Evolutionary conservation across 2,329 filamentous ascomycete genomes (phyloP), one percentile per base, ranked within the genome.

Genomic region (Pseudopyricularia javanii): DNA sequence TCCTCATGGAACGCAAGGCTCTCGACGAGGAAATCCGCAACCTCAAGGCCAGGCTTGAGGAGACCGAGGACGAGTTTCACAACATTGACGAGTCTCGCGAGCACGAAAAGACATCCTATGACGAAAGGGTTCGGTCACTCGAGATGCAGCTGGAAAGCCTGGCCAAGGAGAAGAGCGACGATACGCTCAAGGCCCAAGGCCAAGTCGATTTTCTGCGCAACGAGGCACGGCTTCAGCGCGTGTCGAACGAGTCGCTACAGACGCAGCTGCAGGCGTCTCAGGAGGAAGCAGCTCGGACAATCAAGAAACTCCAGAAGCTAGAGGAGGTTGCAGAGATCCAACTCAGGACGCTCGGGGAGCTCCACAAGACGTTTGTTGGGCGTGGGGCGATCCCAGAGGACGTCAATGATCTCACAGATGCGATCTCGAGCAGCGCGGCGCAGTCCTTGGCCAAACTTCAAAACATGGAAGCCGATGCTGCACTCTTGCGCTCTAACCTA

Each of bases 31-130:
- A 97, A 64, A 83, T 93, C 54, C 85, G 83, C 59, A 78, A 79
- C 14, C 77, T 91, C 54, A 91, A 86, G 62, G 75, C 83, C 52
- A 86, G 84, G 51, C 73, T 93, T 0, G 93, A 97, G 63, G 89
- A 97, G 59, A 78, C 86, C 6, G 93, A 98, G 67, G 91, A 96
- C 61, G 91, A 95, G 63, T 80, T 97, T 51, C 91, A 96, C 60
- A 79, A 89, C 55, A 80, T 91, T 53, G 77, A 88, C 43, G 88
- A 89, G 60, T 90, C 86, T 40, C 80, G 88, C 45, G 89, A 96
- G 59, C 85, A 94, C 59, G 87, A 93, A 61, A 87, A 83, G 61
- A 80, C 79, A 4, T 77, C 78, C 2, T 76, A 83, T 47, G 85
- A 91, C 56, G 80, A 85, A 48, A 83, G 76, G 54, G 72, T 90